phyloP scores from a whole-genome alignment of 2,329 filamentous ascomycete species.

The Cryoendolithus antarcticus region DNA sequence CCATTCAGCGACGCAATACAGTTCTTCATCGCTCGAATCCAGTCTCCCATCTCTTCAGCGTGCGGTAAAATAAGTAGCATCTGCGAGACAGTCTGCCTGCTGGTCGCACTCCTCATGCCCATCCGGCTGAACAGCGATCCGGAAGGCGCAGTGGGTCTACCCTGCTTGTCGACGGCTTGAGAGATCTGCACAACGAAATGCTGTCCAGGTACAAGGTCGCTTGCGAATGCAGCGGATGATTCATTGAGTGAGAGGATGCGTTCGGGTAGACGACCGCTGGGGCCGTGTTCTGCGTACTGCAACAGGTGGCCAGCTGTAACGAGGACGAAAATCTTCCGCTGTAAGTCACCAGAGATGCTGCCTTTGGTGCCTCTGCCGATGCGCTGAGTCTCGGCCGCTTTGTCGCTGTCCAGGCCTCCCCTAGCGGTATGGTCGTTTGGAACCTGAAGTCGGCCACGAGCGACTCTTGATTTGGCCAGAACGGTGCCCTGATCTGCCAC shows the following conservation, averaged over 20 bases:
- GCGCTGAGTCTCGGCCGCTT: conserved; percentile 9
- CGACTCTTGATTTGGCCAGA: conserved; percentile 11
- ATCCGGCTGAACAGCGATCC: conserved; percentile 55
- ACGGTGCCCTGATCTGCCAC: conserved; percentile 52
- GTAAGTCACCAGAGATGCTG: conserved; percentile 40
- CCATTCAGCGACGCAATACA: too few relatives aligned
- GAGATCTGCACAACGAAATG: conserved; percentile 72
- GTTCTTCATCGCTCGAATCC: conserved; percentile 28
- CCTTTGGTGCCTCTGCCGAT: conserved; percentile 9
- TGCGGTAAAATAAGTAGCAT: conserved; percentile 62
- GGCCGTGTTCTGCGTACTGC: conserved; percentile 60
- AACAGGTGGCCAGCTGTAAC: conserved; percentile 59
- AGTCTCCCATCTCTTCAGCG: conserved; percentile 62
- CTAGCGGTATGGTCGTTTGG: too few relatives aligned
- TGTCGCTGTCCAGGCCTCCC: background rate
- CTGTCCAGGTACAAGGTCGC: conserved; percentile 64
- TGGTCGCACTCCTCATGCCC: conserved; percentile 36
- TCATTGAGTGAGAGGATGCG: conserved; percentile 60
- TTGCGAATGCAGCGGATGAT: conserved; percentile 67
- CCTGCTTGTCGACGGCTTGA: conserved; percentile 50
- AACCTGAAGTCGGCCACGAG: background rate
- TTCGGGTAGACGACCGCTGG: conserved; percentile 60
- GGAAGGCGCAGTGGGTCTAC: conserved; percentile 34
- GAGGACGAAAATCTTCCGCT: conserved; percentile 57
- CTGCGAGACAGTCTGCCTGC: conserved; percentile 38